Evolutionary conservation across 1,284 basidiomycete genomes (phyloP).

Genomic region (Taiwanofungus camphoratus): DNA sequence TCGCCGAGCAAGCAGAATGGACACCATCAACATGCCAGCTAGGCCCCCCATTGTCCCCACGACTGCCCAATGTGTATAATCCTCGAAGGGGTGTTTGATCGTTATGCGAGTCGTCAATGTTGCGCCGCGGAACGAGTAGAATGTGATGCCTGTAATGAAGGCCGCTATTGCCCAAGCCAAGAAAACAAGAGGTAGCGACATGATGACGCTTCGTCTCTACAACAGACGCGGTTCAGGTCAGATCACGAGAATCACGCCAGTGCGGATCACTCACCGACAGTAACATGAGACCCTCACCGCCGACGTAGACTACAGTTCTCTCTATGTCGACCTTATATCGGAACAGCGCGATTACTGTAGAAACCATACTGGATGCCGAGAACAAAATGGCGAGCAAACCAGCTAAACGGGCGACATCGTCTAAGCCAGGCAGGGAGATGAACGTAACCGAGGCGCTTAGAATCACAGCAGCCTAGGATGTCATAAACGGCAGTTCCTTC

Average conservation of each 20-base stretch:
- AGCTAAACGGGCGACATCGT: constrained; percentile 52
- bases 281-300: constrained; percentile 51
- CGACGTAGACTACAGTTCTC: constrained; percentile 35
- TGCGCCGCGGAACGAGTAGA: constrained; percentile 58
- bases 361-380: constrained; percentile 60
- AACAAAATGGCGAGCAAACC: constrained; percentile 62
- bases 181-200: constrained; percentile 71
- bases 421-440: constrained; percentile 66
- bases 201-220: constrained; percentile 55
- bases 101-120: constrained; percentile 31
- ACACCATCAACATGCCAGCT: constrained; percentile 53
- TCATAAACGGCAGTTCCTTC: not conserved
- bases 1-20: constrained; percentile 40
- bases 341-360: constrained; percentile 61
- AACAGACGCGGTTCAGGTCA: constrained; percentile 5
- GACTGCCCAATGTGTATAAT: constrained; percentile 57
- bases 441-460: constrained; percentile 74
- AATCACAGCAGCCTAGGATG: constrained; percentile 60
- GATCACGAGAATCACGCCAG: constrained; percentile 1
- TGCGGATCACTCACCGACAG: constrained; percentile 42
- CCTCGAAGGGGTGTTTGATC: constrained; percentile 41
- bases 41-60: constrained; percentile 57
- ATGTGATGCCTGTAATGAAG: constrained; percentile 56
- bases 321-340: constrained; percentile 60
- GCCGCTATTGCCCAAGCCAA: constrained; percentile 61